Evolutionary conservation across 2,329 filamentous ascomycete genomes (phyloP).

Genomic region (Escovopsis sp.): DNA sequence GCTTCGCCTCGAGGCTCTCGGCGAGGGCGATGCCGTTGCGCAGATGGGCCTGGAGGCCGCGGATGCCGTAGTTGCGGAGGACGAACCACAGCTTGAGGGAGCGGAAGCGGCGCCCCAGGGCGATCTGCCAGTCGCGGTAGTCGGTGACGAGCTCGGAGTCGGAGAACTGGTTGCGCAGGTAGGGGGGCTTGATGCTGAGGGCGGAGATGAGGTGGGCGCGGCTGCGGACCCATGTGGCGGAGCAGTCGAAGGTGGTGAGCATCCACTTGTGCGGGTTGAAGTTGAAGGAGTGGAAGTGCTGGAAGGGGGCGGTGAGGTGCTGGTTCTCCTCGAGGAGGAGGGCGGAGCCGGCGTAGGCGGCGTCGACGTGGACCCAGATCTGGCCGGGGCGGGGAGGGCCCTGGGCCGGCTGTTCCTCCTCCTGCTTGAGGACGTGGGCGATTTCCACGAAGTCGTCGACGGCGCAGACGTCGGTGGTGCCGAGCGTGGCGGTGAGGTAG

Average conservation of each 20-base stretch:
- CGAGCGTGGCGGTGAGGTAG: slow-evolving; percentile 69
- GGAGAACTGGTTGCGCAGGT: slow-evolving; percentile 66
- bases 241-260: slow-evolving; percentile 80
- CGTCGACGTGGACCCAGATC: slow-evolving; percentile 88
- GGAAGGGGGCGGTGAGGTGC: slow-evolving; percentile 38
- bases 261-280: slow-evolving; percentile 98
- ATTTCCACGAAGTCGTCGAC: slow-evolving; percentile 68
- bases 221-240: slow-evolving; percentile 63
- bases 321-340: slow-evolving; percentile 72
- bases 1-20: slow-evolving; percentile 49
- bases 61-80: slow-evolving; percentile 63
- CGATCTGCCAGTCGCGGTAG: slow-evolving; percentile 95
- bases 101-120: slow-evolving; percentile 75
- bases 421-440: slow-evolving; percentile 30
- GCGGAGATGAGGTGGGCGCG: slow-evolving; percentile 65
- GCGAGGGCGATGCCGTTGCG: slow-evolving; percentile 52
- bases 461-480: slow-evolving; percentile 78
- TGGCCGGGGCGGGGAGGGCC: slow-evolving; percentile 23
- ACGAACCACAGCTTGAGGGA: slow-evolving; percentile 94
- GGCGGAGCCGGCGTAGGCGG: slow-evolving; percentile 78
- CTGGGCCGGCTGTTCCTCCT: too few species aligned
- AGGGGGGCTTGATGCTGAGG: slow-evolving; percentile 63
- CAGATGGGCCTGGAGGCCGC: slow-evolving; percentile 60
- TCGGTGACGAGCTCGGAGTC: slow-evolving; percentile 79
- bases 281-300: slow-evolving; percentile 72